Evolutionary conservation across 1,139 yeast genomes (phyloP).

Genomic region (Protomyces gravidus): DNA sequence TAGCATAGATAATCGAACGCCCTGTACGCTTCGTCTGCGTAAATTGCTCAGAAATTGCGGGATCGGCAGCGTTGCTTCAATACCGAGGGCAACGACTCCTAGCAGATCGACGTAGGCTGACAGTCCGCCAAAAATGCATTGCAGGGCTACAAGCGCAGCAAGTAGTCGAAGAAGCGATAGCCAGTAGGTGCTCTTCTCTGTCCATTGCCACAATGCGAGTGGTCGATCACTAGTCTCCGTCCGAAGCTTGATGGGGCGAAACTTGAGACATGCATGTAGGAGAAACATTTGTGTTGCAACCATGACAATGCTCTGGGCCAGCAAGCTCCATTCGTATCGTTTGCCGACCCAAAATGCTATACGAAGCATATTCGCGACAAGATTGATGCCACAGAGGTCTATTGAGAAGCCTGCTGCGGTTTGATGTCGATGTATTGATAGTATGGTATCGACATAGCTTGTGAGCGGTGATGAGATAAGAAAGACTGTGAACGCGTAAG

Average conservation of each 20-base stretch:
- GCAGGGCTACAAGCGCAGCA: constrained; percentile 44
- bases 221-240: constrained; percentile 54
- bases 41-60: constrained; percentile 77
- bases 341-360: constrained; percentile 70
- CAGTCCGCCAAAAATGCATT: constrained; percentile 46
- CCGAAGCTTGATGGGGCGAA: neutral
- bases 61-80: constrained; percentile 75
- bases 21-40: constrained; percentile 64
- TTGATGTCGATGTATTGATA: constrained; percentile 57
- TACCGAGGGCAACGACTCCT: constrained; percentile 67
- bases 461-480: constrained; percentile 51
- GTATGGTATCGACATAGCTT: constrained; percentile 78
- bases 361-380: constrained; percentile 67
- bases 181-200: constrained; percentile 6
- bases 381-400: constrained; percentile 88
- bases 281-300: constrained; percentile 55
- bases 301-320: constrained; percentile 75
- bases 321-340: constrained; percentile 70
- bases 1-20: constrained; percentile 68
- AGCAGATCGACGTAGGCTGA: constrained; percentile 51
- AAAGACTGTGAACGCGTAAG: constrained; percentile 14
- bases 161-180: constrained; percentile 52
- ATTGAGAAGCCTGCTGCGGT: constrained; percentile 75
- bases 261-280: constrained; percentile 8
- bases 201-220: constrained; percentile 70